Evolutionary conservation across 2,329 filamentous ascomycete species (phyloP), one percentile per base, ranked within the genome.

Genomic region (Colletotrichum kahawae): DNA sequence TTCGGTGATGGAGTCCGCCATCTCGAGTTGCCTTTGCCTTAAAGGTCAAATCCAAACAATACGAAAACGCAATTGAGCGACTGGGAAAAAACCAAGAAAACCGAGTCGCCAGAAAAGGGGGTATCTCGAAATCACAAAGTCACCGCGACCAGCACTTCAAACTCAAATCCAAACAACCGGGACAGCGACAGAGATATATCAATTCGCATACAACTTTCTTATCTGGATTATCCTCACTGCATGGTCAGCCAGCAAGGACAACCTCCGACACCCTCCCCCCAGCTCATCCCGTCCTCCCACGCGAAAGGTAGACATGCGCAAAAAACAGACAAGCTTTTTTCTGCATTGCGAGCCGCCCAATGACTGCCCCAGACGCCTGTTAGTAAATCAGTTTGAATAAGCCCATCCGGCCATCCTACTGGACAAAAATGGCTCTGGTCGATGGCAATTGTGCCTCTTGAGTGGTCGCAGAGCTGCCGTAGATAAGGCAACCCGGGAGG

Each of bases 1-100:
- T 43, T 74, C 70, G 5, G 24, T 62, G n/a, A 70, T 70, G 9
- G 38, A 66, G 14, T 74, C 74, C 13, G 66, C 65, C 74, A 76
- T 76, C 16, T 48, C n/a, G 29, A 43, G n/a, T 9, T 27, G 5
- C 14, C 7, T 18, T 43, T 27, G 5, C 12, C 34, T 60, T 18
- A 1, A 29, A 1, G 13, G 10, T 10, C 27, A 7, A 18, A 12
- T 21, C 4, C 5, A 60, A 60, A 18, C 57, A 21, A 21, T 21
- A 18, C 8, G 10, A 62, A 24, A 31, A 62, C 24, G 12, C 16
- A 12, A 60, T 29, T 57, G 54, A 57, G 27, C n/a, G 56, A 34
- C 43, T 4, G n/a, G 0, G 4, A 51, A 5, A 51, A 21, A 7
- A 12, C n/a, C 13, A 21, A 51, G 10, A 7, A 1, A 21, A 5